A percentile compares a stretch with the other conserved stretches of the same genome.
These are phyloP conservation scores for Nothophaeocryptopus gaeumannii DNA, from an alignment of 2,329 filamentous ascomycete genomes.

Conservation along the genomic window DNA sequence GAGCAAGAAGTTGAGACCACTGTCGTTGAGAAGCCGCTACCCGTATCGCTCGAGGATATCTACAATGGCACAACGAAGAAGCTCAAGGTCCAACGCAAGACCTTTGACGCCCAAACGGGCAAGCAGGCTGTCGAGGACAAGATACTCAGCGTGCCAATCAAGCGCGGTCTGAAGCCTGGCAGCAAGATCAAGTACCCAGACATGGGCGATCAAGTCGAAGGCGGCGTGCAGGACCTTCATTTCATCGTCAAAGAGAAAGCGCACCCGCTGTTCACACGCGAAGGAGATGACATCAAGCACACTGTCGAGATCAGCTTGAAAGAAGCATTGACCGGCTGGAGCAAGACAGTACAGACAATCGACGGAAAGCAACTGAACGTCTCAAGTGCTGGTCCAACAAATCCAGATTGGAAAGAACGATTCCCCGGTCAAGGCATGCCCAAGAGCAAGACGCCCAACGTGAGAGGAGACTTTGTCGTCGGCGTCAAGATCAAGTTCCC, in stretches of 20 bases:
- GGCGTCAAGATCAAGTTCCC: conserved; percentile 94
- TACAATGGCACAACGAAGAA: conserved; percentile 88
- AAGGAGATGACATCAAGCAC: conserved; percentile 81
- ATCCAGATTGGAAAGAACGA: conserved; percentile 74
- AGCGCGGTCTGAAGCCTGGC: conserved; percentile 90
- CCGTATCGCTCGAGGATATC: conserved; percentile 81
- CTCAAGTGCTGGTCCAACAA: conserved; percentile 78
- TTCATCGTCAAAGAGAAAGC: conserved; percentile 95
- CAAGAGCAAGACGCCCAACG: conserved; percentile 79
- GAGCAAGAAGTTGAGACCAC: conserved; percentile 76
- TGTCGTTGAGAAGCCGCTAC: conserved; percentile 80
- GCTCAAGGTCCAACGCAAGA: conserved; percentile 97
- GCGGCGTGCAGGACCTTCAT: conserved; percentile 90
- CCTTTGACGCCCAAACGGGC: conserved; percentile 73
- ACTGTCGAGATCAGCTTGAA: conserved; percentile 81
- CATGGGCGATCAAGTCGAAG: conserved; percentile 96
- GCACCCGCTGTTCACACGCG: conserved; percentile 78
- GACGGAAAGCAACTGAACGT: conserved; percentile 82
- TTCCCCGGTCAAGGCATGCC: conserved; percentile 93
- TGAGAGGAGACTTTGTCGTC: conserved; percentile 84
- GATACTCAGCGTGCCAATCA: conserved; percentile 91
- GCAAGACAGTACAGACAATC: conserved; percentile 85
- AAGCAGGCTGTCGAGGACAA: conserved; percentile 86
- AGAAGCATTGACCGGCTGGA: conserved; percentile 93
- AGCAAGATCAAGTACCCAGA: conserved; percentile 98